phyloP scores from a whole-genome alignment of 2,329 filamentous ascomycete species.

The Verticillium klebahnii region DNA sequence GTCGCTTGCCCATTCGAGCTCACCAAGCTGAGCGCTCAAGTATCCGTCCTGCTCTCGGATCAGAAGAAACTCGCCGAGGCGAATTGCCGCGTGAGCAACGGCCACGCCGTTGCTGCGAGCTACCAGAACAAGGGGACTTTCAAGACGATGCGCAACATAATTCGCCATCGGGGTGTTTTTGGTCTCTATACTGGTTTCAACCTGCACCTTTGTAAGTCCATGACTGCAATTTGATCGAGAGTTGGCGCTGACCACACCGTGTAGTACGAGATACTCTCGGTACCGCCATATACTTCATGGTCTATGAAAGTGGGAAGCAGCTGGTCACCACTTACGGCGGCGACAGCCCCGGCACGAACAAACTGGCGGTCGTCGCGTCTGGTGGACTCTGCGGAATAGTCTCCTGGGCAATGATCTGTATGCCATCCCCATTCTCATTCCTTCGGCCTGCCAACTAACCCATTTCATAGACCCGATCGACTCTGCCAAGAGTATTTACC shows the following conservation, averaged over 20 bases:
- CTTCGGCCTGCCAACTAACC: slow-evolving; percentile 6
- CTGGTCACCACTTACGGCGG: slow-evolving; percentile 69
- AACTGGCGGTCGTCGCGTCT: slow-evolving; percentile 71
- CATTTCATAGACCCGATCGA: slow-evolving; percentile 59
- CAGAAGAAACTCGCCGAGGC: slow-evolving; percentile 35
- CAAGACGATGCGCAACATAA: slow-evolving; percentile 70
- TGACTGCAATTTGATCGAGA: background rate
- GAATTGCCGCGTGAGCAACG: slow-evolving; percentile 35
- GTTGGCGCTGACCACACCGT: background rate
- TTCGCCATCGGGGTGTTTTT: slow-evolving; percentile 66
- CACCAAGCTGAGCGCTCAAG: slow-evolving; percentile 84
- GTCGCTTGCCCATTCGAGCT: slow-evolving; percentile 85
- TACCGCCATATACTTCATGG: slow-evolving; percentile 83
- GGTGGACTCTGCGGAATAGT: slow-evolving; percentile 79
- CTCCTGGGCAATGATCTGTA: slow-evolving; percentile 74
- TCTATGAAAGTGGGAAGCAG: slow-evolving; percentile 84
- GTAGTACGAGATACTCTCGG: slow-evolving; percentile 77
- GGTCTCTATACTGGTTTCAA: slow-evolving; percentile 79
- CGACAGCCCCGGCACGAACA: slow-evolving; percentile 69
- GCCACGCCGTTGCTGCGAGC: slow-evolving; percentile 58
- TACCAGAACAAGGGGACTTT: slow-evolving; percentile 76
- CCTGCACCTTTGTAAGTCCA: slow-evolving; percentile 66
- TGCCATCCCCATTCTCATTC: slow-evolving; percentile 24
- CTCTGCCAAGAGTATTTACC: slow-evolving; percentile 80
- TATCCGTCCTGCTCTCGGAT: slow-evolving; percentile 71